A percentile compares a stretch with the other conserved stretches of the same genome.
Conservation (phyloP, 2,329 filamentous ascomycete species). For the Pochonia chlamydosporia region DNA sequence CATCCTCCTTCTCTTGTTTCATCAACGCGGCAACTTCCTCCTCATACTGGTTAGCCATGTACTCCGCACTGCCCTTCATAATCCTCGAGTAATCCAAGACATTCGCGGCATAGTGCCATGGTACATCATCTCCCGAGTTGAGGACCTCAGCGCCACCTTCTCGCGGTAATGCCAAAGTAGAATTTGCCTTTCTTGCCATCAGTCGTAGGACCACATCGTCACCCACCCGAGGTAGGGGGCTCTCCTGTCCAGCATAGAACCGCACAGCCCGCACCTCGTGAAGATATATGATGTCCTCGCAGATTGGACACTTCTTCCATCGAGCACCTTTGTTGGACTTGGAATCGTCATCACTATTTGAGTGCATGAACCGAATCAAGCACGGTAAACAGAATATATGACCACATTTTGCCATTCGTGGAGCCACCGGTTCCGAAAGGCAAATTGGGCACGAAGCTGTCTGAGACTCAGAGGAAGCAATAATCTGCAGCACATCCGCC, state of each 20-base stretch:
- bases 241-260: slow-evolving; percentile 87
- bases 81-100: slow-evolving; percentile 91
- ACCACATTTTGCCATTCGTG: slow-evolving; percentile 93
- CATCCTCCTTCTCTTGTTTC: slow-evolving; percentile 79
- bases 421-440: slow-evolving; percentile 84
- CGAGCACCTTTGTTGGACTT: slow-evolving; percentile 63
- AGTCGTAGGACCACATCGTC: slow-evolving; percentile 85
- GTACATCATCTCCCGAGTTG: slow-evolving; percentile 67
- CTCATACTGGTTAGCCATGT: slow-evolving; percentile 78
- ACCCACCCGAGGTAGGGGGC: slow-evolving; percentile 70
- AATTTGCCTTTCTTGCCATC: slow-evolving; percentile 73
- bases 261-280: slow-evolving; percentile 83
- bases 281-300: slow-evolving; percentile 89
- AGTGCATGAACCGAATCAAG: slow-evolving; percentile 92
- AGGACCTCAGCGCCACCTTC: slow-evolving; percentile 69
- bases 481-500: slow-evolving; percentile 82
- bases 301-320: slow-evolving; percentile 96
- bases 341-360: slow-evolving; percentile 64
- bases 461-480: slow-evolving; percentile 87
- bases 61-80: slow-evolving; percentile 88
- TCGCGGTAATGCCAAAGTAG: slow-evolving; percentile 79
- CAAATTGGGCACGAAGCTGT: slow-evolving; percentile 89
- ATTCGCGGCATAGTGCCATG: slow-evolving; percentile 92
- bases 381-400: slow-evolving; percentile 96
- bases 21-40: slow-evolving; percentile 69